phyloP scores from a whole-genome alignment of 1,139 yeast genomes.

The Sugiyamaella grinbergsii region DNA sequence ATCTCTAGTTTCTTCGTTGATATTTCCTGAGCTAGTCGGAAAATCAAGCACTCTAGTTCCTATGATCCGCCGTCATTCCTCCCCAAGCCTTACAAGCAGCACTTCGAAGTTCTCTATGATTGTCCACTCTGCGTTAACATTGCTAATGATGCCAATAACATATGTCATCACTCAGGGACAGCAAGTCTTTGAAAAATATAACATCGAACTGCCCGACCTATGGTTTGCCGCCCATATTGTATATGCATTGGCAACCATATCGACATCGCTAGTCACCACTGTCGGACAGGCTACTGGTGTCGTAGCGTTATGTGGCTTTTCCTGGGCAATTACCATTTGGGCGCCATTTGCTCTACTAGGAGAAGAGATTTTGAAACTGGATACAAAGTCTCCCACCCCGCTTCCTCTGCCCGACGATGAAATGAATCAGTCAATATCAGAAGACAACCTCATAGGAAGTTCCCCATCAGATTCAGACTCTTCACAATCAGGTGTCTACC shows the following conservation, averaged over 20 bases:
- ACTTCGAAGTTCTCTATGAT: constrained; percentile 13
- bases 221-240: constrained; percentile 44
- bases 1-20: constrained; percentile 40
- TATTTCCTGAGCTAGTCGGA: constrained; percentile 38
- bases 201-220: constrained; percentile 31
- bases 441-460: constrained; percentile 10
- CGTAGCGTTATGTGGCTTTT: constrained; percentile 43
- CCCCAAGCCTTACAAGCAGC: constrained; percentile 18
- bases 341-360: constrained; percentile 48
- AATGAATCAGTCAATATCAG: background rate
- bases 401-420: constrained; percentile 2
- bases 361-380: constrained; percentile 40
- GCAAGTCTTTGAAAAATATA: constrained; percentile 15
- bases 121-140: constrained; percentile 8
- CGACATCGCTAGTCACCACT: constrained; percentile 37
- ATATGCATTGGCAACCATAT: constrained; percentile 41
- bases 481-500: constrained; percentile 41
- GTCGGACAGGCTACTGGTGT: constrained; percentile 39
- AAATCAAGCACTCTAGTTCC: constrained; percentile 8
- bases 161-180: constrained; percentile 1
- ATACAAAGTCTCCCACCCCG: background rate
- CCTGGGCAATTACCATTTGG: constrained; percentile 49
- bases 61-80: constrained; percentile 16
- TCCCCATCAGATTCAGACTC: constrained; percentile 11
- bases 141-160: constrained; percentile 11